Evolutionary conservation across 23 red algal species (phyloP).

Genomic region (Gracilaria vermiculophylla): DNA sequence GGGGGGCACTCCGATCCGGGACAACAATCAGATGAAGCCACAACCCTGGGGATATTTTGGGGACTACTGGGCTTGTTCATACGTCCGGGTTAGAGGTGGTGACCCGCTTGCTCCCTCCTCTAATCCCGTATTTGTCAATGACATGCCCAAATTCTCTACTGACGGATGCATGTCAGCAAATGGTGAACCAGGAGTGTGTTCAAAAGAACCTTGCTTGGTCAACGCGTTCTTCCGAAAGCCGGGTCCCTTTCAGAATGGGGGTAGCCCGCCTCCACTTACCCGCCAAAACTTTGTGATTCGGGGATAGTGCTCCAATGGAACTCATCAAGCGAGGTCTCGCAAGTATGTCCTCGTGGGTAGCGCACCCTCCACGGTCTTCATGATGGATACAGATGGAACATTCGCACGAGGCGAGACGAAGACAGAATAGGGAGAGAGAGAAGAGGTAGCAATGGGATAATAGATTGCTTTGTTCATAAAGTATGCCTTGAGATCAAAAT

Average conservation of each 20-base stretch:
- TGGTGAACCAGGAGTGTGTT: conserved; percentile 1
- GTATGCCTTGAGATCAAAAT: no score
- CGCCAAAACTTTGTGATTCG: neutral
- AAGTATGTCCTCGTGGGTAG: no score
- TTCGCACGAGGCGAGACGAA: no score
- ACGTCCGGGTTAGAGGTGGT: conserved; percentile 24
- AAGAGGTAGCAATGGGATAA: no score
- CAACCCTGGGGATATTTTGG: conserved; percentile 4
- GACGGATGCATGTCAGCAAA: conserved; percentile 18
- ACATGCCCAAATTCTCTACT: conserved; percentile 5
- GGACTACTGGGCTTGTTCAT: conserved; percentile 56
- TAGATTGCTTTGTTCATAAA: no score
- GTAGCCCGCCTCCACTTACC: neutral
- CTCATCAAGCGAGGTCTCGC: no score
- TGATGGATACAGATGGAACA: no score
- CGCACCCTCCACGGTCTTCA: no score
- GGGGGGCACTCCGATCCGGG: neutral
- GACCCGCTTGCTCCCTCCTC: neutral
- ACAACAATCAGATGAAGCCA: neutral
- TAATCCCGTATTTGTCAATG: conserved; percentile 27
- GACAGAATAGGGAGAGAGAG: no score
- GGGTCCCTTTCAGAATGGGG: neutral
- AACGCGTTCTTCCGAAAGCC: neutral
- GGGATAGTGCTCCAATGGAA: no score
- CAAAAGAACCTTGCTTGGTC: neutral